Percentiles rank a stretch among this genome's conserved stretches.
phyloP scores from a whole-genome alignment of 179 eudicot genomes.

The Beta corolliflora region DNA sequence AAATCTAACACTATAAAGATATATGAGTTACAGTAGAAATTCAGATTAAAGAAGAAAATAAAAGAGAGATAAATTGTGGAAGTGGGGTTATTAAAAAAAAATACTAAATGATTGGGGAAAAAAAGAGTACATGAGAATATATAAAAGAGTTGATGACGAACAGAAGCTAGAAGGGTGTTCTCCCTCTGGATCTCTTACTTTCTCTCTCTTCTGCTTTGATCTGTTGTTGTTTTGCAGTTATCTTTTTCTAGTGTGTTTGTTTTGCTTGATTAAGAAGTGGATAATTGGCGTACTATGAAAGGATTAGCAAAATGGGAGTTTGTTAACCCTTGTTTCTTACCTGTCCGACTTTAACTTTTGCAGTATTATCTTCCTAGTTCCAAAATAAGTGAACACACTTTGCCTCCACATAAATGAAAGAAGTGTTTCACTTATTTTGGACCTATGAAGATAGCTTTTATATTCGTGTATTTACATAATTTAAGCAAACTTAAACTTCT shows the following conservation, averaged over 20 bases:
- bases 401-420: too few species aligned
- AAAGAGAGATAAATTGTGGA: not conserved
- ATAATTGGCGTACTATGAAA: not conserved
- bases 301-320: not conserved
- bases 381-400: too few species aligned
- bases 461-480: too few species aligned
- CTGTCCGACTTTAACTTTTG: too few species aligned
- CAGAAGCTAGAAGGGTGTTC: not conserved
- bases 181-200: not conserved
- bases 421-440: too few species aligned
- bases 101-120: too few species aligned
- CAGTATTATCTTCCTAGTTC: too few species aligned
- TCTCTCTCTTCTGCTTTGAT: not conserved
- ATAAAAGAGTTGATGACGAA: not conserved
- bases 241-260: not conserved
- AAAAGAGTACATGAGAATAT: conserved; percentile 1
- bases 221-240: conserved; percentile 22
- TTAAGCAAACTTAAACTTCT: too few species aligned
- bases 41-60: not conserved
- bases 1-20: too few species aligned
- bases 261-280: conserved; percentile 4
- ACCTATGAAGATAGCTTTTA: too few species aligned
- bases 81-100: not conserved
- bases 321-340: not conserved
- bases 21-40: not conserved